Evolutionary conservation across 208 protist genomes (phyloP).

Genomic region (Zelonia costaricensis): DNA sequence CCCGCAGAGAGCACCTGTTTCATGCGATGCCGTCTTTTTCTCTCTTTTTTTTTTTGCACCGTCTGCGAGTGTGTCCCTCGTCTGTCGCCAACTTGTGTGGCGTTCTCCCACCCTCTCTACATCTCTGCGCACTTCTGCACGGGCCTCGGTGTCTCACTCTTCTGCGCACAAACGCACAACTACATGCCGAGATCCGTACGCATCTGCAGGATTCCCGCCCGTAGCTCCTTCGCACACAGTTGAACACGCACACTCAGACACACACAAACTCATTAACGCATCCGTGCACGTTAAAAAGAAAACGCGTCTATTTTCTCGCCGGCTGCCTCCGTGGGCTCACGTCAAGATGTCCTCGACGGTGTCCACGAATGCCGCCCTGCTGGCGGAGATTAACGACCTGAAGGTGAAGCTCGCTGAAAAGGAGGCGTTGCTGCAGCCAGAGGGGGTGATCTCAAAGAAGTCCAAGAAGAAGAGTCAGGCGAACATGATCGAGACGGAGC

Average conservation of each 20-base stretch:
- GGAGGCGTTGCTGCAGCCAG: slow-evolving; percentile 42
- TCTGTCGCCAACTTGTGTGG: neutral
- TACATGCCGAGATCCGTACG: no score
- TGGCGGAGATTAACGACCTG: slow-evolving; percentile 71
- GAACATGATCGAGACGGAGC: slow-evolving; percentile 89
- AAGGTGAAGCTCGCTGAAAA: slow-evolving; percentile 48
- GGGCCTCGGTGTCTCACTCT: no score
- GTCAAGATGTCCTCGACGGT: slow-evolving; percentile 17
- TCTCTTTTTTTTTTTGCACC: neutral
- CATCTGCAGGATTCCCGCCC: no score
- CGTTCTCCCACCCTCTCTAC: no score
- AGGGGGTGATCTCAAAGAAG: slow-evolving; percentile 62
- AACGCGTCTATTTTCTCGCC: slow-evolving; percentile 26
- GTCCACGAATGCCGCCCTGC: slow-evolving; percentile 38
- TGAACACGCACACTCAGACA: no score
- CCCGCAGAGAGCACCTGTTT: neutral
- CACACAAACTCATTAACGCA: no score
- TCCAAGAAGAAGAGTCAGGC: slow-evolving; percentile 90
- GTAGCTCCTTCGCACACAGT: no score
- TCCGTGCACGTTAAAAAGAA: no score
- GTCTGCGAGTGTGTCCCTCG: no score
- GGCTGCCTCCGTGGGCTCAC: slow-evolving; percentile 4
- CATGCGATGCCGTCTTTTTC: neutral
- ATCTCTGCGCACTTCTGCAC: no score
- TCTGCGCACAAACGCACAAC: no score